Evolutionary conservation across 1,139 yeast genomes (phyloP), one percentile per base, ranked within the genome.

Genomic region (Pichia sp.): DNA sequence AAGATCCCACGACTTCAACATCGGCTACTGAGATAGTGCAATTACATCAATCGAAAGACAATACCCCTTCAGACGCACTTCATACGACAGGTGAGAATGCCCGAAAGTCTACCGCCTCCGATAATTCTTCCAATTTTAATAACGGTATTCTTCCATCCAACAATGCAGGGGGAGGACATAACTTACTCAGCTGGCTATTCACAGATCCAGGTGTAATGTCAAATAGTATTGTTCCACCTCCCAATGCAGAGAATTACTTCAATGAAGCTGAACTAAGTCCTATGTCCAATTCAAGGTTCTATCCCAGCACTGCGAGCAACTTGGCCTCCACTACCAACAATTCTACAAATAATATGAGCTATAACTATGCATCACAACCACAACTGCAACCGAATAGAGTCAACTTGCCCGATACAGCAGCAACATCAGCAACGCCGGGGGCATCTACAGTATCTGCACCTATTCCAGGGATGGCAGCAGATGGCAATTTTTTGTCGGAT

Each of bases 181-280:
- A 41, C 30, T 33, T 51, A 15, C 35, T 52, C 16, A 48, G 40
- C 29, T 54, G 59, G 59, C 38, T 52, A 11, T 51, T 52, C 34
- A 44, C 48, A 17, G 55, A 53, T 15, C 44, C 37, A 3, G 22
- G 21, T 12, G 13, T 26, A 9, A 35, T 32, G 37, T 28, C 32
- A 18, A 23, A 10, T 15, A 20, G n/a, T 11, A 32, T 28, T 13
- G n/a, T 26, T 4, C 22, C 36, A 7, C 29, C 31, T 13, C 30
- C 17, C 15, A 32, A 28, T 24, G 21, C 30, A 9, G 32, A 35
- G 15, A n/a, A n/a, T n/a, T 34, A 34, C 27, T 25, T 29, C 4
- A 22, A 32, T n/a, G 26, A 36, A n/a, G 10, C 36, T 20, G n/a
- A n/a, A n/a, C n/a, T n/a, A n/a, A n/a, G n/a, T n/a, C n/a, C n/a